Evolutionary conservation across 1,284 basidiomycete species (phyloP), one percentile per base, ranked within the genome.

Genomic region (Austropuccinia psidii): DNA sequence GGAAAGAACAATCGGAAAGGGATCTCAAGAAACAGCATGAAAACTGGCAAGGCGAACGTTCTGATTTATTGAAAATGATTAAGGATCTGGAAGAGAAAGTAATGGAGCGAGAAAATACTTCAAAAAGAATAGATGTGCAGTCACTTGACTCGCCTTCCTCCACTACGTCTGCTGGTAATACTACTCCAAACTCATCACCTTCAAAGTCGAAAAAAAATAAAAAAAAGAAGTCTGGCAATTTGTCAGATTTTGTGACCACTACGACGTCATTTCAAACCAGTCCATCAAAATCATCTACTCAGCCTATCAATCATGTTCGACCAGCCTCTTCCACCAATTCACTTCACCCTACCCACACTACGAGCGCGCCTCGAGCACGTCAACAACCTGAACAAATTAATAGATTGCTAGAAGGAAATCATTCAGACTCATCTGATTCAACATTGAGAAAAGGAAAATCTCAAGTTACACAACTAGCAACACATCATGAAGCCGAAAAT

Each of bases 21-120:
- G 77, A 77, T 21, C 81, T 80, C 79, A 76, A 76, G 66, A 82
- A 84, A 72, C 88, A 93, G 54, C 86, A 89, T 76, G 87, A 90
- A 77, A 88, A 89, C 62, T 93, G 93, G 91, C 85, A 85, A 6
- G 83, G 86, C 29, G 94, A 96, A 81, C 85, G 91, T 1, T 88
- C 90, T 76, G 84, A 90, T 37, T 83, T 96, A 7, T 83, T 85
- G 49, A 84, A 85, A 27, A 89, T 90, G 9, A 85, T 89, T 43
- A 86, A 89, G 45, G 90, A 93, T 76, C 94, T 90, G 89, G 93
- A 96, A 76, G 84, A 83, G 19, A 62, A 41, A 39, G 15, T 58
- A 17, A 27, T 45, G 8, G 41, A 43, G 15, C 27, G 39, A 49
- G 29, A 21, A 47, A 45, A 24, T 29, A 24, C 11, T 29, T n/a